phyloP scores from a whole-genome alignment of 805 yeast species.

The Nematodospora valgi region DNA sequence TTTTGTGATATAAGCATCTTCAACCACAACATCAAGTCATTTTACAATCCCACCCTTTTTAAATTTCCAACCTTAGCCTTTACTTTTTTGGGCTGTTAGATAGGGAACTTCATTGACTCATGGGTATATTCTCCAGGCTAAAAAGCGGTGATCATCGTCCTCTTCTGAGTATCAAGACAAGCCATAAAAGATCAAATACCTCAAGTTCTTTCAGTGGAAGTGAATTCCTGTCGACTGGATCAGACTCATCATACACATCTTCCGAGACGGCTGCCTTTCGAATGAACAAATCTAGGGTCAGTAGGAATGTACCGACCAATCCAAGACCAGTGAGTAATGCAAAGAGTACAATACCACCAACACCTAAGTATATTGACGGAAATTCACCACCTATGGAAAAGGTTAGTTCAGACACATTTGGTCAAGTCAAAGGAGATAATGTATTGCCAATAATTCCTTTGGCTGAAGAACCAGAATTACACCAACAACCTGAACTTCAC shows the following conservation, averaged over 20 bases:
- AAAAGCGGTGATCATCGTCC: too few species aligned
- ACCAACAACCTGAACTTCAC: neutral
- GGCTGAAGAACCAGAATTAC: neutral
- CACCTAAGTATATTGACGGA: constrained; percentile 1
- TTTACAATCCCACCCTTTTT: too few species aligned
- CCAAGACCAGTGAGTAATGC: neutral
- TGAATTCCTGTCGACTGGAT: constrained; percentile 31
- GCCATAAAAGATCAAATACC: constrained; percentile 5
- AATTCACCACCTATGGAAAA: neutral
- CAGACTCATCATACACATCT: constrained; percentile 30
- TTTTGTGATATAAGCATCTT: too few species aligned
- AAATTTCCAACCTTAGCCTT: too few species aligned
- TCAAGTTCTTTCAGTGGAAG: constrained; percentile 23
- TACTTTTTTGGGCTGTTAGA: too few species aligned
- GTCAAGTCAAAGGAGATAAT: neutral
- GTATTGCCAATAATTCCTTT: neutral
- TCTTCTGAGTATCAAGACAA: too few species aligned
- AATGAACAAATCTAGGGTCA: too few species aligned
- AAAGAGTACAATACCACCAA: neutral
- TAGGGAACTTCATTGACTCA: too few species aligned
- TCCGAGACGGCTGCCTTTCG: constrained; percentile 17
- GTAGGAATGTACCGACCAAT: neutral
- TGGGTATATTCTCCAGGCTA: too few species aligned
- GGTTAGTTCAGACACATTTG: neutral
- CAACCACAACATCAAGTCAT: too few species aligned